Conservation (phyloP, 1,284 basidiomycete species). For the Cryptococcus sp. region DNA sequence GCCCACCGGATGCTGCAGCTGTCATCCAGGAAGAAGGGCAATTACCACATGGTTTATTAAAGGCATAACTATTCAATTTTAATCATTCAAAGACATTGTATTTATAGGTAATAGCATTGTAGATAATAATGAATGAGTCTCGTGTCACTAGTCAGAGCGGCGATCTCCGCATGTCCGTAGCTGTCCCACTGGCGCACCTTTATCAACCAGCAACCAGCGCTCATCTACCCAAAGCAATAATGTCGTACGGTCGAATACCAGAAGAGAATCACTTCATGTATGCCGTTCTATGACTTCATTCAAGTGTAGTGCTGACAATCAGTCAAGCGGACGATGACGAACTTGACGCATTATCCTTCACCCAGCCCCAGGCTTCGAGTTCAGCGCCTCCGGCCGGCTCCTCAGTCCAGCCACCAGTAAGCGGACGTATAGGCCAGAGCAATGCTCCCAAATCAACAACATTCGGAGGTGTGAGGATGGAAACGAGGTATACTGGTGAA, state of each 20-base stretch:
- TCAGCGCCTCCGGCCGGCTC: slow-evolving; percentile 14
- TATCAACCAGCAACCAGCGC: no score
- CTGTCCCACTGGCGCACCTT: no score
- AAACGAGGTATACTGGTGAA: slow-evolving; percentile 74
- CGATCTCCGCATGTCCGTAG: no score
- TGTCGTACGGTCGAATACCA: neutral
- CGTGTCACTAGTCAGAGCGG: no score
- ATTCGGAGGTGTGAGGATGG: slow-evolving; percentile 71
- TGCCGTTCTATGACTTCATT: neutral
- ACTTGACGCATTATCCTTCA: slow-evolving; percentile 46
- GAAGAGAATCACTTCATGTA: neutral
- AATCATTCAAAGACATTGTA: no score
- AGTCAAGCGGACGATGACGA: slow-evolving; percentile 50
- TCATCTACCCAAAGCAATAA: no score
- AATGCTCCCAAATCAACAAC: slow-evolving; percentile 12
- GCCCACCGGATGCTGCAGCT: no score
- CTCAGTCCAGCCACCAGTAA: slow-evolving; percentile 51
- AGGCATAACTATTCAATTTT: no score
- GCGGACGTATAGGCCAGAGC: slow-evolving; percentile 61
- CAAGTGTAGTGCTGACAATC: slow-evolving; percentile 1
- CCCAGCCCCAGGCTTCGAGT: slow-evolving; percentile 20
- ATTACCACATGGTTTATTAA: no score
- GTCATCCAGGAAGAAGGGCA: no score
- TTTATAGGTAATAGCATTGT: no score
- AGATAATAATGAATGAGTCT: no score